Evolutionary conservation across 352 stramenopile genomes (phyloP).

Genomic region (Phytopythium chamaehyphon): DNA sequence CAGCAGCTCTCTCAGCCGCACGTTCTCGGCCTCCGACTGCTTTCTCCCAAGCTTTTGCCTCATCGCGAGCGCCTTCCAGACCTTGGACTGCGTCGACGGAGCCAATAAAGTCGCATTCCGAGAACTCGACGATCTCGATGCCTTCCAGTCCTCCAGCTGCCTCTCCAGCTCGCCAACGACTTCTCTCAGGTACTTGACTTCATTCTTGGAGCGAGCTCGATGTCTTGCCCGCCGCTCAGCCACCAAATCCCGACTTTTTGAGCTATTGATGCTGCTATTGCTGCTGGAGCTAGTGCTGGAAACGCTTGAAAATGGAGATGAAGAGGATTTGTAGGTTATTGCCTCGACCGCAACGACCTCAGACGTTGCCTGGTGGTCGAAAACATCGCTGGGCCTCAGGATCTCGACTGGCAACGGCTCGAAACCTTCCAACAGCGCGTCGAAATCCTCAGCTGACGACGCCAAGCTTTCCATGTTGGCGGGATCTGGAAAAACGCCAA

Average conservation of each 20-base stretch:
- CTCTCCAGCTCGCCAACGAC: neutral
- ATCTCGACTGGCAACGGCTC: slow-evolving; percentile 1
- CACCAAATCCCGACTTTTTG: too few species aligned
- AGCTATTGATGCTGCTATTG: too few species aligned
- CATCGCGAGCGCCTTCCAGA: neutral
- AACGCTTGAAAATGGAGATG: too few species aligned
- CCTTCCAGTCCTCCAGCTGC: neutral
- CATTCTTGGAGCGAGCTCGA: too few species aligned
- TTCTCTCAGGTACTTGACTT: too few species aligned
- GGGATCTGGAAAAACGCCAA: too few species aligned
- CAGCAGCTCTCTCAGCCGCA: neutral
- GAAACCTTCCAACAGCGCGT: slow-evolving; percentile 3
- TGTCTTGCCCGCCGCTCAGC: too few species aligned
- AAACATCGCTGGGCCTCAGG: neutral
- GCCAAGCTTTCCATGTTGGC: too few species aligned
- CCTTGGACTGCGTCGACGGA: neutral
- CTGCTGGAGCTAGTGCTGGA: too few species aligned
- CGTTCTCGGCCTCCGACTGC: neutral
- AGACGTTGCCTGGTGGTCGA: neutral
- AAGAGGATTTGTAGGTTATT: too few species aligned
- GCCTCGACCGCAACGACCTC: too few species aligned
- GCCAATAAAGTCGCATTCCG: too few species aligned
- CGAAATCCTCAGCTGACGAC: slow-evolving; percentile 1
- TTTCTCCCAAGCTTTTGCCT: neutral
- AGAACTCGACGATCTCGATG: neutral